These are phyloP conservation scores for Ophiocordyceps unilateralis DNA, from an alignment of 2,329 filamentous ascomycete species.

Conservation along the genomic window DNA sequence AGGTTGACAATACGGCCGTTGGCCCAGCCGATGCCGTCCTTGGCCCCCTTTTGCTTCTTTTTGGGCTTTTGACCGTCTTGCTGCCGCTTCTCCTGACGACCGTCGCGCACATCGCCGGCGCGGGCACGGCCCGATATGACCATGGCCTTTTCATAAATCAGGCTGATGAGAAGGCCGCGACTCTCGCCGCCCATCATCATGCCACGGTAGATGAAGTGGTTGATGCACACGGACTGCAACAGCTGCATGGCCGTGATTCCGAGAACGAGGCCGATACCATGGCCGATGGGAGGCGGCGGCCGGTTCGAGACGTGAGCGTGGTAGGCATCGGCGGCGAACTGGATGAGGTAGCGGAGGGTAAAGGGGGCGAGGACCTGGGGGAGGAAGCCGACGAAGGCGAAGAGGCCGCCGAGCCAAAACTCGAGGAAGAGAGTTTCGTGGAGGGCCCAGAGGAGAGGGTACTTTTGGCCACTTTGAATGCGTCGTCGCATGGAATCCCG, in stretches of 20 bases:
- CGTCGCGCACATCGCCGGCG: conserved; percentile 46
- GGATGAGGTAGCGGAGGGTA: conserved; percentile 69
- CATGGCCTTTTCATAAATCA: conserved; percentile 89
- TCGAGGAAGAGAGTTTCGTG: conserved; percentile 76
- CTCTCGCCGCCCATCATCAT: conserved; percentile 82
- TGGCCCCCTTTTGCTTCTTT: conserved; percentile 9
- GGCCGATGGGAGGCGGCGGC: conserved; percentile 49
- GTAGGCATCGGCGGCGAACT: conserved; percentile 69
- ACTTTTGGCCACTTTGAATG: conserved; percentile 48
- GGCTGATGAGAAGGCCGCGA: conserved; percentile 63
- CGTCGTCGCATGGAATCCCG: conserved; percentile 52
- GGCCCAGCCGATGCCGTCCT: conserved; percentile 67
- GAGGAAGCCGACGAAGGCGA: conserved; percentile 54
- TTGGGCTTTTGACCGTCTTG: conserved; percentile 22
- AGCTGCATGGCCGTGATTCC: conserved; percentile 79
- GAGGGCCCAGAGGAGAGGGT: conserved; percentile 63
- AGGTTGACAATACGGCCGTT: conserved; percentile 85
- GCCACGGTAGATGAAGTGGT: conserved; percentile 83
- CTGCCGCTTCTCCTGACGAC: conserved; percentile 15
- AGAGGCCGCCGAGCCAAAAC: conserved; percentile 70
- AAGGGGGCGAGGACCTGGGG: conserved; percentile 75
- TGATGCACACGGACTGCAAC: conserved; percentile 60
- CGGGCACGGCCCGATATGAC: conserved; percentile 73
- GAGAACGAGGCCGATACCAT: conserved; percentile 66
- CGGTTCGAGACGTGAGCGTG: conserved; percentile 32